Evolutionary conservation across 2,329 filamentous ascomycete genomes (phyloP).

Genomic region (Epichloe glyceriae): DNA sequence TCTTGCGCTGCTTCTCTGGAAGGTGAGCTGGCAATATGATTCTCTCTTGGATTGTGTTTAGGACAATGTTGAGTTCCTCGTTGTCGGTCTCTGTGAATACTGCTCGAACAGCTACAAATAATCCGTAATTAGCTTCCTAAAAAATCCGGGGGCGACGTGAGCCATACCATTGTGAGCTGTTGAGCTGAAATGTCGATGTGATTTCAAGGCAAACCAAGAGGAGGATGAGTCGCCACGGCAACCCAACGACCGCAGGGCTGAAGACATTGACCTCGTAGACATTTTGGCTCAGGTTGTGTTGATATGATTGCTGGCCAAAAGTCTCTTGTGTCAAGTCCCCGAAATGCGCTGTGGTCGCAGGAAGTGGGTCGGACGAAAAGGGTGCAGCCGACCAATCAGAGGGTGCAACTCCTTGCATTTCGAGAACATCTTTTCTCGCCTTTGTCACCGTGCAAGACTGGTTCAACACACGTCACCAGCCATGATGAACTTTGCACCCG

Average conservation of each 20-base stretch:
- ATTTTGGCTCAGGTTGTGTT: slow-evolving; percentile 5
- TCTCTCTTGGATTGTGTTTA: slow-evolving; percentile 40
- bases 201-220: not conserved
- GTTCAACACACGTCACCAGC: slow-evolving; percentile 9
- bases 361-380: slow-evolving; percentile 17
- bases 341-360: not conserved
- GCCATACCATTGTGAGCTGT: slow-evolving; percentile 18
- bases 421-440: not conserved
- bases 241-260: slow-evolving; percentile 14
- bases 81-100: slow-evolving; percentile 40
- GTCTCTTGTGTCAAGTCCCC: slow-evolving; percentile 4
- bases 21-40: slow-evolving; percentile 52
- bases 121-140: slow-evolving; percentile 6
- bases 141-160: not conserved
- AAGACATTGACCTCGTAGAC: slow-evolving; percentile 12
- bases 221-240: slow-evolving; percentile 3
- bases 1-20: slow-evolving; percentile 35
- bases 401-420: slow-evolving; percentile 8
- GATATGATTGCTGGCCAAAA: slow-evolving; percentile 5
- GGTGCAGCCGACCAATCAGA: slow-evolving; percentile 24
- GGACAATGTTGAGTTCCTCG: slow-evolving; percentile 37
- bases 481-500: slow-evolving; percentile 47
- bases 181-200: slow-evolving; percentile 17
- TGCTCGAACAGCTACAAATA: slow-evolving; percentile 18
- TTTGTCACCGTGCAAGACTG: not conserved